These are phyloP conservation scores for Candida rishiriensis DNA, from an alignment of 805 yeast species.

Conservation along the genomic window DNA sequence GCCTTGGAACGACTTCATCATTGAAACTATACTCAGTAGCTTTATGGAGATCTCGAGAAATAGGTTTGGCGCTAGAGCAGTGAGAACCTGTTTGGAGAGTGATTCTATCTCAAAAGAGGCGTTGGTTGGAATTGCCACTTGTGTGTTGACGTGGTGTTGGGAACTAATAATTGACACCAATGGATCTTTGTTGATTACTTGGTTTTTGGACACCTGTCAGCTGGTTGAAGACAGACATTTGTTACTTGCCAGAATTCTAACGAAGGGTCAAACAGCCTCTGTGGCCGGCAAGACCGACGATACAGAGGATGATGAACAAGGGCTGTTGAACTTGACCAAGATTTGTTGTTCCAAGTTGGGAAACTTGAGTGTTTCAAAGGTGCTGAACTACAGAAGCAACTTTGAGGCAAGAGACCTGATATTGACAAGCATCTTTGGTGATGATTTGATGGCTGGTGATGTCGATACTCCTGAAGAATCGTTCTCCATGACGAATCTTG, in stretches of 20 bases:
- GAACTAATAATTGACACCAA: constrained; percentile 78
- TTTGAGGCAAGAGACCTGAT: constrained; percentile 55
- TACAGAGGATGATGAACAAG: not conserved
- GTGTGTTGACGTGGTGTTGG: constrained; percentile 73
- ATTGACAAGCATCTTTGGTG: constrained; percentile 63
- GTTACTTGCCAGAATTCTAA: constrained; percentile 37
- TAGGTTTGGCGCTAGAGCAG: constrained; percentile 92
- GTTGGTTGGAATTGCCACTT: constrained; percentile 64
- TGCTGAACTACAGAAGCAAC: constrained; percentile 67
- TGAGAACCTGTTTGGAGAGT: constrained; percentile 87
- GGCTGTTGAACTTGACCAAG: constrained; percentile 12
- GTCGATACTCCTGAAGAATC: constrained; percentile 14
- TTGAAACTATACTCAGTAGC: constrained; percentile 73
- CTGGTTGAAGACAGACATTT: constrained; percentile 56
- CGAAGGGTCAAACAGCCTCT: constrained; percentile 11
- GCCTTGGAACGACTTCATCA: constrained; percentile 86
- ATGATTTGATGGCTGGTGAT: constrained; percentile 23
- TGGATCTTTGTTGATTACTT: constrained; percentile 84
- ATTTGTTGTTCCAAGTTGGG: constrained; percentile 58
- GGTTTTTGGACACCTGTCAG: constrained; percentile 87
- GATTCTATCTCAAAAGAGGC: constrained; percentile 64
- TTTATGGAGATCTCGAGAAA: constrained; percentile 81
- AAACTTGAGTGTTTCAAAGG: constrained; percentile 72
- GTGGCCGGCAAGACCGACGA: not conserved
- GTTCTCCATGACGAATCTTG: constrained; percentile 12